Percentiles rank a stretch among this genome's conserved stretches.
Conservation (phyloP, 2,329 filamentous ascomycete species). For the Ambrosiella xylebori region DNA sequence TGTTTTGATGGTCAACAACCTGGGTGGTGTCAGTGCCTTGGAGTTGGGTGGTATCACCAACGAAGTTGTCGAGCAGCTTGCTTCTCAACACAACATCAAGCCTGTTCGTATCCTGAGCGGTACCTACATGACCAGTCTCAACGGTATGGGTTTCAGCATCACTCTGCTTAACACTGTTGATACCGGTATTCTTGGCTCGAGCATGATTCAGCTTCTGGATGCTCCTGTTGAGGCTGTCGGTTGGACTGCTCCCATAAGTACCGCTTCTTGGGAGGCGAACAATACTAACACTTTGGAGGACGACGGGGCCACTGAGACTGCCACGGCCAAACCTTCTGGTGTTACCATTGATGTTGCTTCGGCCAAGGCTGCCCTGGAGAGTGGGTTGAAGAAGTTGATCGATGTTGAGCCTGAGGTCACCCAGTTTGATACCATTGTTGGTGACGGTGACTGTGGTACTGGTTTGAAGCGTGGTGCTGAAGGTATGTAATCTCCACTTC, state of each 20-base stretch:
- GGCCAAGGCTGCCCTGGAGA: constrained; percentile 35
- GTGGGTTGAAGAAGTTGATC: constrained; percentile 44
- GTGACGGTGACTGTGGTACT: constrained; percentile 80
- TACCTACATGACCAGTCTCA: constrained; percentile 64
- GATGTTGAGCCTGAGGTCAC: constrained; percentile 55
- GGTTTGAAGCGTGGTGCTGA: constrained; percentile 78
- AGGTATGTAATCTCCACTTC: constrained; percentile 24
- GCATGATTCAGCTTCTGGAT: constrained; percentile 54
- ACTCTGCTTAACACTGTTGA: constrained; percentile 47
- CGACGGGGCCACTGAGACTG: constrained; percentile 19
- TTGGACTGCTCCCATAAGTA: constrained; percentile 48
- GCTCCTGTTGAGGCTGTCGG: constrained; percentile 51
- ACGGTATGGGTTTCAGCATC: constrained; percentile 60
- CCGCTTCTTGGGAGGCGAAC: constrained; percentile 44
- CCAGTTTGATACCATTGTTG: constrained; percentile 63
- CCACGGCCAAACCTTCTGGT: constrained; percentile 26
- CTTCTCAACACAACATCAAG: constrained; percentile 36
- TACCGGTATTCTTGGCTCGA: constrained; percentile 38
- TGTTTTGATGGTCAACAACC: constrained; percentile 57
- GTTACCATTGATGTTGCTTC: constrained; percentile 34
- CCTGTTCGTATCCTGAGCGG: constrained; percentile 50
- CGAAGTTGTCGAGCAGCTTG: constrained; percentile 49
- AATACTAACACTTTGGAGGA: constrained; percentile 25
- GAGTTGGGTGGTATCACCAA: constrained; percentile 56
- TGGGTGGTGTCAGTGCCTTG: constrained; percentile 55